Evolutionary conservation across 495 filamentous ascomycete species (phyloP).

Genomic region (Trichoderma virens): DNA sequence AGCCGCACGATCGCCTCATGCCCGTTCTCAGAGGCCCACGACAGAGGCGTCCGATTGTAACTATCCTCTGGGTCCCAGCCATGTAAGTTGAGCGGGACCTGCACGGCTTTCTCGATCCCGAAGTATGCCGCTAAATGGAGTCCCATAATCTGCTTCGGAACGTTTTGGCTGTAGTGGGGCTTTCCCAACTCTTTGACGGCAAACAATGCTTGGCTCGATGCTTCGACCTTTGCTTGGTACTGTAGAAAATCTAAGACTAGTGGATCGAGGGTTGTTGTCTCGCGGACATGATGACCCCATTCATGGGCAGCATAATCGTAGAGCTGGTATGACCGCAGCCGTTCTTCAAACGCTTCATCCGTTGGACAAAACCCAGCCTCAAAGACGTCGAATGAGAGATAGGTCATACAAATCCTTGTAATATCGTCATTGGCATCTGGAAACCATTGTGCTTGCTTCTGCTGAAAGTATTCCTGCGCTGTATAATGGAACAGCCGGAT

Average conservation of each 20-base stretch:
- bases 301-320: conserved; percentile 34
- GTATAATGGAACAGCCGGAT: conserved; percentile 51
- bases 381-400: conserved; percentile 26
- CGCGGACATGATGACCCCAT: conserved; percentile 38
- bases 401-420: conserved; percentile 34
- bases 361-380: neutral
- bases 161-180: neutral
- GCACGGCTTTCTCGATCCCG: neutral
- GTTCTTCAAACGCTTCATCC: conserved; percentile 21
- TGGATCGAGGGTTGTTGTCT: neutral
- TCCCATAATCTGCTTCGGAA: neutral
- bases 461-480: conserved; percentile 43
- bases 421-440: conserved; percentile 29
- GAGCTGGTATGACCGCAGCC: conserved; percentile 24
- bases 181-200: neutral
- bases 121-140: neutral
- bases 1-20: too few relatives aligned
- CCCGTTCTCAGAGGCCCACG: neutral
- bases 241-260: neutral
- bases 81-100: neutral
- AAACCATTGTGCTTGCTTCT: conserved; percentile 26
- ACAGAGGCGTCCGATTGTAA: neutral
- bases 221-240: neutral
- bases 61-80: neutral
- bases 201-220: neutral